Evolutionary conservation across 176 grass and related monocot genomes (phyloP).

Genomic region (Oryza glumipatula): DNA sequence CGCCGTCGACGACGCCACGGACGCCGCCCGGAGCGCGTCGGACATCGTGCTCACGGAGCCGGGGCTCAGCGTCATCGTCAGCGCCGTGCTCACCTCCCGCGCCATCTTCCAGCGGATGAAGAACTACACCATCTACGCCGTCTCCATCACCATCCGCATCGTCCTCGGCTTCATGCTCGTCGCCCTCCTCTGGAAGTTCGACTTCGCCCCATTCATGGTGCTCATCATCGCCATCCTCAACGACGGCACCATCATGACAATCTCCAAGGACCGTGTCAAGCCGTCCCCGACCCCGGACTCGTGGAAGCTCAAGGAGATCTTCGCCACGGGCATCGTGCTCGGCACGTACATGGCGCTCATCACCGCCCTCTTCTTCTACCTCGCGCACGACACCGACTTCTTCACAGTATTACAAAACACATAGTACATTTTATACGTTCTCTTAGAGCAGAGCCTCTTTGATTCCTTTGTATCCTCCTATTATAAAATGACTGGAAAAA

Average conservation of each 20-base stretch:
- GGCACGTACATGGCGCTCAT: constrained; percentile 90
- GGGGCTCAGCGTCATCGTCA: constrained; percentile 95
- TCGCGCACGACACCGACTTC: constrained; percentile 78
- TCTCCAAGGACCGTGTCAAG: constrained; percentile 98
- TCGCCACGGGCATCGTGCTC: constrained; percentile 86
- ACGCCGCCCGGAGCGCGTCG: constrained; percentile 84
- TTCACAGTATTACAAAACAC: constrained; percentile 45
- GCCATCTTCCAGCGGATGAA: constrained; percentile 99
- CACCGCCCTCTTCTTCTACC: constrained; percentile 88
- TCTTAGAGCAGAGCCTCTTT: too few relatives aligned
- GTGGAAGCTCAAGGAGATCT: constrained; percentile 97
- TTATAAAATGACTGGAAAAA: too few relatives aligned
- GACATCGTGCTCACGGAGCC: constrained; percentile 99
- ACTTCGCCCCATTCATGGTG: constrained; percentile 99
- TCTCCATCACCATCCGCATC: constrained; percentile 97
- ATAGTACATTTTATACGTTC: too few relatives aligned
- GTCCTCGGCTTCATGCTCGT: constrained; percentile 91
- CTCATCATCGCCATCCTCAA: constrained; percentile 97
- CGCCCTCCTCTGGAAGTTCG: constrained; percentile 92
- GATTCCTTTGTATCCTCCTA: too few relatives aligned
- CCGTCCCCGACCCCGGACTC: constrained; percentile 86
- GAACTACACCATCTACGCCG: constrained; percentile 99
- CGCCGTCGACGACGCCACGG: constrained; percentile 85
- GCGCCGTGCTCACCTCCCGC: constrained; percentile 87
- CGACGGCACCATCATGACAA: constrained; percentile 99